Base-by-base conservation (phyloP, 768 basidiomycete species). In the Rhodosporidiobolus odoratus region DNA sequence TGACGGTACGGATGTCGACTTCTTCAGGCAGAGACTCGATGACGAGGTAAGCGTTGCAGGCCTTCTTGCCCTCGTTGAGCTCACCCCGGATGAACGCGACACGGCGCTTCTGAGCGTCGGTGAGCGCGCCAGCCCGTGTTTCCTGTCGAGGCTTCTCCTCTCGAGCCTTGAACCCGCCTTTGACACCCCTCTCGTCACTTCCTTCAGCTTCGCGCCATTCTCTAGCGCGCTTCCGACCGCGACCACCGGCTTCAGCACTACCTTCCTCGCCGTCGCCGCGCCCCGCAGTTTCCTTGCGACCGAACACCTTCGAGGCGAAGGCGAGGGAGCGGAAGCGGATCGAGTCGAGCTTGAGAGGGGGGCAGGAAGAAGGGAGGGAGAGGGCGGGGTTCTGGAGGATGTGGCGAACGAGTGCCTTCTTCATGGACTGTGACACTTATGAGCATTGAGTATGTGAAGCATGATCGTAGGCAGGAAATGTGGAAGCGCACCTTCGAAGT, bases 1-100 rank as follows among this genome's bases (percentile, higher is more conserved):
- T 73, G 30, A 83, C 77, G 38, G 80, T 66, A 23, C 37, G 19
- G 27, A 54, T 34, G 37, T 71, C 54, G 41, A 71, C 15, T 0
- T 19, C 52, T 21, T 65, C 58, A 21, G 72, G 59, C 16, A 71
- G 34, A 4, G 52, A 43, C 12, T 45, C 60, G 54, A 97, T 92
- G 27, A 98, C 92, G 57, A 95, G 80, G 79, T 99, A 99, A 1
- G 91, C 90, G 77, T 93, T 90, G 68, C 91, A 85, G 25, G 86
- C 84, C 75, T 86, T 86, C 7, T 88, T 87, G 41, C 85, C 84
- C 3, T 87, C 82, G 80, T 98, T 92, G 77, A 97, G 86, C 75
- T 95, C 91, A 63, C 88, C 87, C 77, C 92, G 90, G 78, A 98
- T 96, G 79, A 93, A 96, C 0, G 92, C 91, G 62, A 97, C 86